phyloP scores from a whole-genome alignment of 1,284 basidiomycete genomes.

The Meira miltonrushii region DNA sequence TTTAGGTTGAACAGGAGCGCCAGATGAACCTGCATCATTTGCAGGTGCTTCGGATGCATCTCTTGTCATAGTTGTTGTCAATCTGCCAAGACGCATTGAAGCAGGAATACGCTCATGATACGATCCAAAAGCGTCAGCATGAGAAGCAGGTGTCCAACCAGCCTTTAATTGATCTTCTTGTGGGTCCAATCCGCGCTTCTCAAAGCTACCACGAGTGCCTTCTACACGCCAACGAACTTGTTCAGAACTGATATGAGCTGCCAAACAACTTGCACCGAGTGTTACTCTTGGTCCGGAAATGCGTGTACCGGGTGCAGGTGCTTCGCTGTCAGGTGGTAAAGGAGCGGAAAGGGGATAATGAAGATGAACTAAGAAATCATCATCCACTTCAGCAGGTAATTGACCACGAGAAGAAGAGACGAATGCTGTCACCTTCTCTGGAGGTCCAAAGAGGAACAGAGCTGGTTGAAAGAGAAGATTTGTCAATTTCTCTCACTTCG shows the following conservation, averaged over 20 bases:
- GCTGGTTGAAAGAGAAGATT: slow-evolving; percentile 13
- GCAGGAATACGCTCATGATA: slow-evolving; percentile 30
- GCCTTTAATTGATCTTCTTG: slow-evolving; percentile 49
- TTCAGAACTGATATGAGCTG: slow-evolving; percentile 40
- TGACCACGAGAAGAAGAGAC: slow-evolving; percentile 41
- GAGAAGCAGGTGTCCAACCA: slow-evolving; percentile 37
- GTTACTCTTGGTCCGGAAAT: slow-evolving; percentile 36
- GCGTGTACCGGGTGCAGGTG: slow-evolving; percentile 28
- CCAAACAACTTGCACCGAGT: slow-evolving; percentile 41
- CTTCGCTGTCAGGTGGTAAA: slow-evolving; percentile 26
- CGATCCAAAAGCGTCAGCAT: slow-evolving; percentile 34
- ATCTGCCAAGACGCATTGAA: slow-evolving; percentile 28
- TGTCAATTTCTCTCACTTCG: not conserved
- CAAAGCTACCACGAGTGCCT: slow-evolving; percentile 40
- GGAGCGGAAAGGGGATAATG: slow-evolving; percentile 32
- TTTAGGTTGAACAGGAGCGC: slow-evolving; percentile 31
- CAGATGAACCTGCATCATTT: slow-evolving; percentile 7
- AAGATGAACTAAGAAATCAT: slow-evolving; percentile 45
- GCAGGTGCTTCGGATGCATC: slow-evolving; percentile 22
- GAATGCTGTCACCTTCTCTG: slow-evolving; percentile 37
- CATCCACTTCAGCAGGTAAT: slow-evolving; percentile 34
- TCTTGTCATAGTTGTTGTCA: slow-evolving; percentile 28
- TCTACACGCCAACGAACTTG: slow-evolving; percentile 44
- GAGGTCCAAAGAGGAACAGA: slow-evolving; percentile 43
- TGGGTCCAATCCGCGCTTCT: slow-evolving; percentile 46